Conservation (phyloP, 1,284 basidiomycete genomes). For the Fomitopsis pinicola region DNA sequence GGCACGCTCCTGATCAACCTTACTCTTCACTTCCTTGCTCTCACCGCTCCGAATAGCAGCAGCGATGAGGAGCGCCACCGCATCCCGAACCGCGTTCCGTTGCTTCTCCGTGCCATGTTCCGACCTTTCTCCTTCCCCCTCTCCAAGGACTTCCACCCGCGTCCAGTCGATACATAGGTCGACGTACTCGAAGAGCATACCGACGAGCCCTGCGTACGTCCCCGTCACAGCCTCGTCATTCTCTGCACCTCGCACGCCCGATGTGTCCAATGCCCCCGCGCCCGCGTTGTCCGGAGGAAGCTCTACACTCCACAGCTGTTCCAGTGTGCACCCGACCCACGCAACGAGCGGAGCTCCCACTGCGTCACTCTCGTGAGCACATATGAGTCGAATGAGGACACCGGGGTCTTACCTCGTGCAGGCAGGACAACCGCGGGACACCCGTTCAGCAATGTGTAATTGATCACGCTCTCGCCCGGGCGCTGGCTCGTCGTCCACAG, state of each 20-base stretch:
- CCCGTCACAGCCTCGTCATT: slow-evolving; percentile 25
- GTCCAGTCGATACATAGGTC: slow-evolving; percentile 62
- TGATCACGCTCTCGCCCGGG: background rate
- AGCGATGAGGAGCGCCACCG: slow-evolving; percentile 5
- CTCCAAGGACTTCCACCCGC: slow-evolving; percentile 33
- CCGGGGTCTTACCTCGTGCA: background rate
- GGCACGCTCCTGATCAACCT: slow-evolving; percentile 50
- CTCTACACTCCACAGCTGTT: slow-evolving; percentile 49
- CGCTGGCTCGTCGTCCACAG: background rate
- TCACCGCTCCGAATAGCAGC: slow-evolving; percentile 30
- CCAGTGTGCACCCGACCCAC: slow-evolving; percentile 45
- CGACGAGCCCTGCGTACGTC: slow-evolving; percentile 47
- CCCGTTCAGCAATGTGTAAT: background rate
- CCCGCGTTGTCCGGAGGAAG: slow-evolving; percentile 34
- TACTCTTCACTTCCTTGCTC: slow-evolving; percentile 52
- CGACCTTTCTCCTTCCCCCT: slow-evolving; percentile 13
- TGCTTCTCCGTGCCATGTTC: slow-evolving; percentile 15
- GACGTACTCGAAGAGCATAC: slow-evolving; percentile 53
- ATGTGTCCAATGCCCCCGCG: background rate
- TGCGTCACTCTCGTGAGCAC: background rate
- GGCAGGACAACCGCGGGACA: background rate
- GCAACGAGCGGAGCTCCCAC: slow-evolving; percentile 55
- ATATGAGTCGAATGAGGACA: background rate
- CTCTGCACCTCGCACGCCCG: background rate
- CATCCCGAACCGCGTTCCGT: slow-evolving; percentile 14